Evolutionary conservation across 2,329 filamentous ascomycete species (phyloP).

Genomic region (Nannizziopsis barbatae): DNA sequence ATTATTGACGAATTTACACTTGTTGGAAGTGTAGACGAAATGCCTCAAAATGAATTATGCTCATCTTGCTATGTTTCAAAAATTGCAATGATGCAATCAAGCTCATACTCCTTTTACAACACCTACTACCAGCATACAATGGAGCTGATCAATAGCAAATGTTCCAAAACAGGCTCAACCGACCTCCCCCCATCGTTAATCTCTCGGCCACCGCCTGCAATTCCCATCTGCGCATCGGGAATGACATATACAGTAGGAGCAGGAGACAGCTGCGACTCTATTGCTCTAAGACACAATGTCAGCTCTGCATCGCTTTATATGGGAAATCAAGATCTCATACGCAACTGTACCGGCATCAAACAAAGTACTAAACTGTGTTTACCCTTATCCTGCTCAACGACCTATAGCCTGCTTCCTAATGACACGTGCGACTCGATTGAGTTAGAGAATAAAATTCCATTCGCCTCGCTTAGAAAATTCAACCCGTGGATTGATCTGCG

Average conservation of each 20-base stretch:
- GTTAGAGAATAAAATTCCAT: neutral
- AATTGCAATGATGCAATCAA: constrained; percentile 21
- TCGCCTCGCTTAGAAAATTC: constrained; percentile 11
- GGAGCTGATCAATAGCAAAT: constrained; percentile 6
- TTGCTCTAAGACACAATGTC: no score
- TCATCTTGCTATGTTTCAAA: constrained; percentile 16
- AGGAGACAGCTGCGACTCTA: no score
- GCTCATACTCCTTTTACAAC: constrained; percentile 19
- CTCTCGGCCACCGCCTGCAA: no score
- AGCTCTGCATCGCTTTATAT: no score
- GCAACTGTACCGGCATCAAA: no score
- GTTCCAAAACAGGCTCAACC: no score
- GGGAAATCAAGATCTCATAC: no score
- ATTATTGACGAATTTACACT: constrained; percentile 14
- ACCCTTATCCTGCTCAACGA: no score
- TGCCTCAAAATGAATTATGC: constrained; percentile 20
- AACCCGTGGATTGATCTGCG: constrained; percentile 16
- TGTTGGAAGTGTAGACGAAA: constrained; percentile 11
- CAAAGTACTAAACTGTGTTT: no score
- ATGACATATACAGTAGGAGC: no score
- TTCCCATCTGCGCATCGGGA: no score
- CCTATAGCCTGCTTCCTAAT: neutral
- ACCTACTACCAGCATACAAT: constrained; percentile 9
- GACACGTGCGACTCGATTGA: constrained; percentile 9
- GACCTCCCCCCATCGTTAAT: no score